These are phyloP conservation scores for Leccinellum albellum DNA, from an alignment of 768 basidiomycete genomes.

Conservation along the genomic window DNA sequence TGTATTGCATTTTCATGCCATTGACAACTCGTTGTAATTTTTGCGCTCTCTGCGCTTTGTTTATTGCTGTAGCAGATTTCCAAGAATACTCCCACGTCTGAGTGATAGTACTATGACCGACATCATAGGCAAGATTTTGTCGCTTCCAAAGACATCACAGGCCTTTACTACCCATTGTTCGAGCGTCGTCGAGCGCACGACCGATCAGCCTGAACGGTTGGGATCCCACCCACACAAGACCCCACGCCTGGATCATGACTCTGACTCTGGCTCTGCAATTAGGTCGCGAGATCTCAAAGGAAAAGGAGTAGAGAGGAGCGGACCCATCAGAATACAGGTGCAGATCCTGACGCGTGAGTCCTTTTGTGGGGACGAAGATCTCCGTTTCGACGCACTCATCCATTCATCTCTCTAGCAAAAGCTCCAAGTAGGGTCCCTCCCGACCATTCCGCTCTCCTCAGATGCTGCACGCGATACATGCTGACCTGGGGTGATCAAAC, in stretches of 20 bases:
- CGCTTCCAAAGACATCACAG: constrained; percentile 48
- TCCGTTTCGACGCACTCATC: neutral
- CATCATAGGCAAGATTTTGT: constrained; percentile 37
- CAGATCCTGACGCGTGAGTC: constrained; percentile 40
- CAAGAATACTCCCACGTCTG: neutral
- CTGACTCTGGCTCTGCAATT: constrained; percentile 64
- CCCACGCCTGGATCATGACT: constrained; percentile 61
- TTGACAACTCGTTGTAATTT: neutral
- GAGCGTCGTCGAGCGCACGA: constrained; percentile 31
- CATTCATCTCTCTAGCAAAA: constrained; percentile 7
- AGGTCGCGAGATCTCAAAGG: constrained; percentile 41
- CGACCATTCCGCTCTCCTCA: constrained; percentile 21
- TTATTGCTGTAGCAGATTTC: neutral
- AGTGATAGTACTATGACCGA: constrained; percentile 36
- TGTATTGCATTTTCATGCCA: neutral
- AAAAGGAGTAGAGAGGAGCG: constrained; percentile 25
- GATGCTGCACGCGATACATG: constrained; percentile 37
- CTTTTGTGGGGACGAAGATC: neutral
- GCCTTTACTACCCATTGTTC: constrained; percentile 44
- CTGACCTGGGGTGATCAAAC: constrained; percentile 34
- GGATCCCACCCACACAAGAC: constrained; percentile 65
- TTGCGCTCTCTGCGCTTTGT: too few species aligned
- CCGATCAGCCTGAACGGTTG: constrained; percentile 38
- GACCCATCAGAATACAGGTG: constrained; percentile 47
- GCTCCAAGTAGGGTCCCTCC: constrained; percentile 5